Conservation (phyloP, 306 rosid genomes). For the Acacia confusa region DNA sequence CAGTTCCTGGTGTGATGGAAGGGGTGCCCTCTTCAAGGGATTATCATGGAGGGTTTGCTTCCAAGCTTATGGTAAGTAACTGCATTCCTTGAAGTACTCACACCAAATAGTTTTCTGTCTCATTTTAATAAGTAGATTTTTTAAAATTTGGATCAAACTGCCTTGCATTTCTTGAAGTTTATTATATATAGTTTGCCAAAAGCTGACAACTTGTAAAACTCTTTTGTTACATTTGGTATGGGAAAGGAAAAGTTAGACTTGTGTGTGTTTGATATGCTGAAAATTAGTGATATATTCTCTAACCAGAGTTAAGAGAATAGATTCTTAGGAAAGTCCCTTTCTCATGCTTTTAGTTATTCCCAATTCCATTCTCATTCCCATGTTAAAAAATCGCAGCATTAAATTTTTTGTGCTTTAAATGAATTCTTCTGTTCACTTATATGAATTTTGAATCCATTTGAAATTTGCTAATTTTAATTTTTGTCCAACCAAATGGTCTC, state of each 20-base stretch:
- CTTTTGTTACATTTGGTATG: neutral
- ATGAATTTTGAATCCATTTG: neutral
- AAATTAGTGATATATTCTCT: neutral
- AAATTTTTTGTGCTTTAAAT: no score
- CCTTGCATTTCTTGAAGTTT: neutral
- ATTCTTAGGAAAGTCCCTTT: neutral
- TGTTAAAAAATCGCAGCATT: neutral
- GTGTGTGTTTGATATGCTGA: neutral
- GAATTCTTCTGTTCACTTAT: neutral
- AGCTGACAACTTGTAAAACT: neutral
- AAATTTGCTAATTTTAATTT: neutral
- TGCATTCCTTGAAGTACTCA: slow-evolving; percentile 2
- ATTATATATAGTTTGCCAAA: neutral
- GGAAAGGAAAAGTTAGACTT: neutral
- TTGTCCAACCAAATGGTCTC: neutral
- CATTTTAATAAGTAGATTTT: neutral
- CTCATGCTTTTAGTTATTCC: neutral
- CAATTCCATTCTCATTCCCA: neutral
- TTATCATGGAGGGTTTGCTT: slow-evolving; percentile 89
- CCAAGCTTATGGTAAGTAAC: slow-evolving; percentile 82
- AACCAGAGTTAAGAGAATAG: neutral
- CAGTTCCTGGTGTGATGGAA: slow-evolving; percentile 94
- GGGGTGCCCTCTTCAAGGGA: slow-evolving; percentile 88
- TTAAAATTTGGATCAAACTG: neutral
- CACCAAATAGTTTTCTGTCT: neutral